These are phyloP conservation scores for Elaeagnus macrophylla DNA, from an alignment of 306 rosid genomes.

Conservation along the genomic window DNA sequence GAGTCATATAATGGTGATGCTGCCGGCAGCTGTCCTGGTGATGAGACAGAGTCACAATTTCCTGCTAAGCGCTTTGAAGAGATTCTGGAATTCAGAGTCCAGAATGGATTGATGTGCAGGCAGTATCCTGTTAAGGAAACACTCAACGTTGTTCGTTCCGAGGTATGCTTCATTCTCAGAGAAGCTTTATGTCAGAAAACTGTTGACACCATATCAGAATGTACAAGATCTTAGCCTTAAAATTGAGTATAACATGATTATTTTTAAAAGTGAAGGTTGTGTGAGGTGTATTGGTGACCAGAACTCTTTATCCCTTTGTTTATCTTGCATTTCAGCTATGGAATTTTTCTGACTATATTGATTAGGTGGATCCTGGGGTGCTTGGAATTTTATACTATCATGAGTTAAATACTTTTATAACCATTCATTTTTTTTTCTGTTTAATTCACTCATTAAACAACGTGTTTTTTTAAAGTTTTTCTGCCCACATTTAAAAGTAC, in stretches of 20 bases:
- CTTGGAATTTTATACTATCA: too few species aligned
- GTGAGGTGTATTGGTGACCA: not conserved
- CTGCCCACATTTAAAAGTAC: not conserved
- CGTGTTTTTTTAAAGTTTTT: not conserved
- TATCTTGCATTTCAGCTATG: not conserved
- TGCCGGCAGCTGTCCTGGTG: constrained; percentile 36
- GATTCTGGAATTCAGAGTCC: constrained; percentile 50
- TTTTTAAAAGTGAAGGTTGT: not conserved
- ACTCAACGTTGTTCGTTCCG: constrained; percentile 45
- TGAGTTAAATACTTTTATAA: not conserved
- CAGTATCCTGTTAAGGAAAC: constrained; percentile 87
- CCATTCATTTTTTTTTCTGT: not conserved
- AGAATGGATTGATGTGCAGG: constrained; percentile 77
- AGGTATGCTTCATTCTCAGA: constrained; percentile 32
- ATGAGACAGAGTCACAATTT: constrained; percentile 40
- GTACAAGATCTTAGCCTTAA: not conserved
- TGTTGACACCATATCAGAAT: not conserved
- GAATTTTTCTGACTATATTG: not conserved
- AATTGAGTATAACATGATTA: not conserved
- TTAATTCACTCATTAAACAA: too few species aligned
- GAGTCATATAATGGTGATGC: constrained; percentile 41
- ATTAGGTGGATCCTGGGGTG: not conserved
- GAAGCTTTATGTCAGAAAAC: not conserved
- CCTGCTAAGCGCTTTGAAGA: constrained; percentile 69
- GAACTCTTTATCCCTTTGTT: not conserved